A percentile compares a stretch with the other conserved stretches of the same genome.
These are phyloP conservation scores for Pseudogymnoascus sp. DNA, from an alignment of 2,329 filamentous ascomycete species.

Conservation along the genomic window DNA sequence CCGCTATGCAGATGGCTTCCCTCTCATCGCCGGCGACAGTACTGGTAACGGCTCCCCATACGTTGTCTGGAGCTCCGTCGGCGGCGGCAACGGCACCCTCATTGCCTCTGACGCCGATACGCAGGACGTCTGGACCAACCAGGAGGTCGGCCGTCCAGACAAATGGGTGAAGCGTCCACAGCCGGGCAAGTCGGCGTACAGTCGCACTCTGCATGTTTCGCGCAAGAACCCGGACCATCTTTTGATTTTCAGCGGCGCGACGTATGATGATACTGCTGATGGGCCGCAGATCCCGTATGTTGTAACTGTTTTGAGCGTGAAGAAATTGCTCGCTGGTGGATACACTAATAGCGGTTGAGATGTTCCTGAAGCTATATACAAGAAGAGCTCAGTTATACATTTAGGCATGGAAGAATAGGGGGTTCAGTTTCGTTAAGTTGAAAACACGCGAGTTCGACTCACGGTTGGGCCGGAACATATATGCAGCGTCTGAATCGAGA, in stretches of 20 bases:
- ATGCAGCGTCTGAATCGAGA: too few species aligned
- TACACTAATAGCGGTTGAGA: not conserved
- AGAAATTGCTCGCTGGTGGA: not conserved
- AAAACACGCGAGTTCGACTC: too few species aligned
- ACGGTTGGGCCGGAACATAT: too few species aligned
- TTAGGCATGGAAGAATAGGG: too few species aligned
- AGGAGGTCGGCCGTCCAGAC: constrained; percentile 23
- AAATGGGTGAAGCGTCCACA: constrained; percentile 25
- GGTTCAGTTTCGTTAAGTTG: too few species aligned
- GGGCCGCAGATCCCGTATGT: not conserved
- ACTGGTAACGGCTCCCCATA: constrained; percentile 11
- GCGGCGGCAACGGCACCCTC: constrained; percentile 26
- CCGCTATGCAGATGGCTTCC: not conserved
- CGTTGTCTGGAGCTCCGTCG: constrained; percentile 20
- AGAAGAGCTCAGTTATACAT: too few species aligned
- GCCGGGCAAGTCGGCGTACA: constrained; percentile 23
- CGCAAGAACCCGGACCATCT: constrained; percentile 22
- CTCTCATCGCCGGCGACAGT: not conserved
- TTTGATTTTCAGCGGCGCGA: constrained; percentile 24
- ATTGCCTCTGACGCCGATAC: constrained; percentile 22
- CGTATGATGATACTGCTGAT: not conserved
- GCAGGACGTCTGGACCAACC: constrained; percentile 25
- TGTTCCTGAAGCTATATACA: not conserved
- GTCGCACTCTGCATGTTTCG: constrained; percentile 24
- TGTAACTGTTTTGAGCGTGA: not conserved